Evolutionary conservation across 1,284 basidiomycete species (phyloP).

Genomic region (Neonothopanus nambi): DNA sequence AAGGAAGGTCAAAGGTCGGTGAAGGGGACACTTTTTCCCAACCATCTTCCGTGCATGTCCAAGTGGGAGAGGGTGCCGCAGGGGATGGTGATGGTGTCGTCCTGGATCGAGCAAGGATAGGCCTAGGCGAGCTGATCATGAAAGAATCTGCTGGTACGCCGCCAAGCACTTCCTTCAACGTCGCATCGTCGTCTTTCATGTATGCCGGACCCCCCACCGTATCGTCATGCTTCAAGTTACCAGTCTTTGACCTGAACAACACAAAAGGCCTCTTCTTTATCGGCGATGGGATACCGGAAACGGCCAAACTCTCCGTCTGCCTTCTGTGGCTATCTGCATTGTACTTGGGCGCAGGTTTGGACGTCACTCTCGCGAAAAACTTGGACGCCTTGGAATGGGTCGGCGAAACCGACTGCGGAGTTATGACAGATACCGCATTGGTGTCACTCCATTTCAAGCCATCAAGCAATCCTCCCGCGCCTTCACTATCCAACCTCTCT

Average conservation of each 20-base stretch:
- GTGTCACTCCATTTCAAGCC: neutral
- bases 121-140: no score
- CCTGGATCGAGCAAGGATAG: neutral
- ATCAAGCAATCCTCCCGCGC: slow-evolving; percentile 4
- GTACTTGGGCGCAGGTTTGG: slow-evolving; percentile 3
- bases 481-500: slow-evolving; percentile 15
- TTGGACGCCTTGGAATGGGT: neutral
- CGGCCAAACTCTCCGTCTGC: neutral
- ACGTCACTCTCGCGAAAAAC: slow-evolving; percentile 5
- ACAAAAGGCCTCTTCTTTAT: slow-evolving; percentile 8
- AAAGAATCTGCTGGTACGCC: no score
- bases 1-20: slow-evolving; percentile 1
- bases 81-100: neutral
- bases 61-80: neutral
- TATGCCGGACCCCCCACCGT: no score
- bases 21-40: slow-evolving; percentile 5
- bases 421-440: neutral
- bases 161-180: no score
- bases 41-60: neutral
- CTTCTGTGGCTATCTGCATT: neutral
- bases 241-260: slow-evolving; percentile 4
- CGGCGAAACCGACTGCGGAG: neutral
- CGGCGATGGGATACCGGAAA: neutral
- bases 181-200: no score
- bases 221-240: no score